These are phyloP conservation scores for Podospora conica DNA, from an alignment of 495 filamentous ascomycete genomes.

Conservation along the genomic window DNA sequence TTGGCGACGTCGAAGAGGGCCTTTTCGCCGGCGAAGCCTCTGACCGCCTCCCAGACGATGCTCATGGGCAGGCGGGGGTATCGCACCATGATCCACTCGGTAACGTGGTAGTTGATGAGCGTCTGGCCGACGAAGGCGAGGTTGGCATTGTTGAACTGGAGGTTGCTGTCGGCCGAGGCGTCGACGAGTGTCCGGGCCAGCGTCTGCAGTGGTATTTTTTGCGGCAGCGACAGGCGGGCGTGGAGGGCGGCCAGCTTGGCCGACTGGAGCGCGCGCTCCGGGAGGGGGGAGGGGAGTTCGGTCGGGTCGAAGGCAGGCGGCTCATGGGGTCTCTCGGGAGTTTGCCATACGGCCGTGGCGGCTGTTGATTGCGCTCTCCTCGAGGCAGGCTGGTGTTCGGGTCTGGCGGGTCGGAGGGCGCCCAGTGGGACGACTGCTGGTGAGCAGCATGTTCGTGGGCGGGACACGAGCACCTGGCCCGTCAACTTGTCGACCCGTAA, in stretches of 20 bases:
- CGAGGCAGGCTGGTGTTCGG: constrained; percentile 5
- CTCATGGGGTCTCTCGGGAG: constrained; percentile 14
- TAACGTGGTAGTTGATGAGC: constrained; percentile 76
- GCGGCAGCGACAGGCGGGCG: constrained; percentile 78
- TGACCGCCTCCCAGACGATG: constrained; percentile 76
- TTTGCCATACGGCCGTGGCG: constrained; percentile 13
- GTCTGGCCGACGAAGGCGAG: constrained; percentile 75
- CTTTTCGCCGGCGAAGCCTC: constrained; percentile 68
- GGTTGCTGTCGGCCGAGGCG: constrained; percentile 68
- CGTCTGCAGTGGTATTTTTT: constrained; percentile 74
- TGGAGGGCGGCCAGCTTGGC: constrained; percentile 92
- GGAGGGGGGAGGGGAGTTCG: constrained; percentile 57
- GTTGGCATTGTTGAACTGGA: constrained; percentile 51
- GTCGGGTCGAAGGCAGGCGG: constrained; percentile 23
- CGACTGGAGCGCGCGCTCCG: constrained; percentile 61
- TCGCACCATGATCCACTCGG: constrained; percentile 76
- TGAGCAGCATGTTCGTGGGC: constrained; percentile 19
- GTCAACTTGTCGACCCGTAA: constrained; percentile 34
- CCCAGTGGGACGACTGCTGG: background rate
- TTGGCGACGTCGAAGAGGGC: constrained; percentile 61
- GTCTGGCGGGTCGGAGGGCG: constrained; percentile 14
- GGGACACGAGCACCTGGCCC: constrained; percentile 32
- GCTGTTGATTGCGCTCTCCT: constrained; percentile 20
- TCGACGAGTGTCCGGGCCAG: constrained; percentile 84
- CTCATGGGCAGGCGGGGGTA: constrained; percentile 85